These are phyloP conservation scores for Leccinum angustisporum DNA, from an alignment of 1,284 basidiomycete species.

Conservation along the genomic window DNA sequence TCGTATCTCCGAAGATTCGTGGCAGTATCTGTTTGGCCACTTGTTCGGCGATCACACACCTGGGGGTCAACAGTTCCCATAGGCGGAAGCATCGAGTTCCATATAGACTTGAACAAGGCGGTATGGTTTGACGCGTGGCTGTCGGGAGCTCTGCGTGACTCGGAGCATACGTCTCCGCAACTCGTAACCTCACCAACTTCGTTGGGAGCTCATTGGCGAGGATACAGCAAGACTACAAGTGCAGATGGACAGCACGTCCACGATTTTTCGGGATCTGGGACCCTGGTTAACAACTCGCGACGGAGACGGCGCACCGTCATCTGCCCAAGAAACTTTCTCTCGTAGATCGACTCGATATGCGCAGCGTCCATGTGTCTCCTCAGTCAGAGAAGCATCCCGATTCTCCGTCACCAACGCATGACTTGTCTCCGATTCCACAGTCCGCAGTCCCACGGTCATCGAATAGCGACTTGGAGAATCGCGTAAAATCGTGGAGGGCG, in stretches of 20 bases:
- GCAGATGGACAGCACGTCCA: constrained; percentile 47
- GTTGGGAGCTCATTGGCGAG: constrained; percentile 42
- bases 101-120: constrained; percentile 69
- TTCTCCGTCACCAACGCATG: constrained; percentile 33
- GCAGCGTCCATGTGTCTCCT: constrained; percentile 38
- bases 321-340: constrained; percentile 67
- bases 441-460: constrained; percentile 55
- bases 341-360: constrained; percentile 57
- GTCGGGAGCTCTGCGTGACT: constrained; percentile 39
- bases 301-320: constrained; percentile 40
- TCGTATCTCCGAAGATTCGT: constrained; percentile 74
- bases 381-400: constrained; percentile 27
- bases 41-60: constrained; percentile 49
- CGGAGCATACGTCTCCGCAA: constrained; percentile 30
- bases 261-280: constrained; percentile 29
- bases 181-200: constrained; percentile 41
- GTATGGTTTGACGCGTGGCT: constrained; percentile 75
- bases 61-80: constrained; percentile 45
- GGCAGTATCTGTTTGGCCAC: constrained; percentile 69
- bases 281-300: constrained; percentile 19
- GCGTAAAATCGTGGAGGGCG: constrained; percentile 66
- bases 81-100: constrained; percentile 73
- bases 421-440: constrained; percentile 61
- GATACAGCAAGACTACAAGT: constrained; percentile 53
- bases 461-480: constrained; percentile 49